Evolutionary conservation across 106 monocot genomes (phyloP), one percentile per base, ranked within the genome.

Genomic region (Dioscorea zingiberensis): DNA sequence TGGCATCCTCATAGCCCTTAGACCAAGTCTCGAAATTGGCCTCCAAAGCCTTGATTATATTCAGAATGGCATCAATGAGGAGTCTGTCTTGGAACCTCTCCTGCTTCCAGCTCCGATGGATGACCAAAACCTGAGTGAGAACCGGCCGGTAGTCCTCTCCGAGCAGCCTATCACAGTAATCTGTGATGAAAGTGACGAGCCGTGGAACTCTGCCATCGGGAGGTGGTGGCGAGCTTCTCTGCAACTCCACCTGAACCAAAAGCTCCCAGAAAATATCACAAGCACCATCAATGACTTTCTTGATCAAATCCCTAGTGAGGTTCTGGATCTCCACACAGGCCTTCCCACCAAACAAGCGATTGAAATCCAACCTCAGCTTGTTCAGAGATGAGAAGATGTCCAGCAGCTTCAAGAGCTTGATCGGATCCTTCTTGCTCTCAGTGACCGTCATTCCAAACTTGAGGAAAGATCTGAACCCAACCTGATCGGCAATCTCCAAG

Each of bases 251-350:
- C 58, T 97, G 95, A 24, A 81, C 78, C 49, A 88, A 44, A 38
- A 97, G 78, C 72, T 97, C 95, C 83, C 88, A 83, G 75, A 97
- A 97, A 59, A 97, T 91, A 62, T 91, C 95, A 27, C 85, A 88
- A 4, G 91, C 88, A 13, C 95, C 91, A 11, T 91, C 83, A 21
- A 97, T 74, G 38, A 97, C 78, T 30, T 78, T 65, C 81, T 77
- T 88, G 56, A 97, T 86, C 2, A 97, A 80, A 54, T 88, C 91
- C 60, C 95, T 69, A 1, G 95, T 97, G 12, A 80, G 71, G 47
- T 54, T 86, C 74, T 91, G 88, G 44, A 91, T 85, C 63, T 97
- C 88, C 0, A 49, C 70, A 21, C 85, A 91, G 1, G 85, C 87
- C 60, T 83, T 88, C 8, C 83, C 83, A 0, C 91, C 87, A 17